Evolutionary conservation across 176 grass and related monocot genomes (phyloP).

Genomic region (Aegilops bicornis): DNA sequence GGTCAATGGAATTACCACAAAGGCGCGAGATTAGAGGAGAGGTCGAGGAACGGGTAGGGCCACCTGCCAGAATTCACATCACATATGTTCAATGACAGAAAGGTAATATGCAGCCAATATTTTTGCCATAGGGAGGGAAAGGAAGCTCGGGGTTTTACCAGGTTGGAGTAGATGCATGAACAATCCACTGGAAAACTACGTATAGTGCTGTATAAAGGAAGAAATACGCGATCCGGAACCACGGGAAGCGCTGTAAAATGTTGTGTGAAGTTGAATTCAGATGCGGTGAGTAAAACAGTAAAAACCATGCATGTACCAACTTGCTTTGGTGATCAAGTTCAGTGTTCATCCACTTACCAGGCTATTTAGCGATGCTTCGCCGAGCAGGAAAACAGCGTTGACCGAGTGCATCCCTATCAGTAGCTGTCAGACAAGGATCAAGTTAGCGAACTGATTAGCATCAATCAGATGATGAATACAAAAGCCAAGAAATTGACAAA

Average conservation of each 20-base stretch:
- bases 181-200: constrained; percentile 83
- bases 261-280: neutral
- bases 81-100: neutral
- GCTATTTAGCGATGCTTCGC: constrained; percentile 80
- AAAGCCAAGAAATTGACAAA: neutral
- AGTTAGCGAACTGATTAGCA: neutral
- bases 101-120: neutral
- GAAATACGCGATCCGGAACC: constrained; percentile 91
- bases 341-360: constrained; percentile 44
- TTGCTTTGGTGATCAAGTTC: neutral
- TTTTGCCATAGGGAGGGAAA: neutral
- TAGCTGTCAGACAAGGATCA: constrained; percentile 37
- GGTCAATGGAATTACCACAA: constrained; percentile 58
- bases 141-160: constrained; percentile 37
- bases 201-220: constrained; percentile 69
- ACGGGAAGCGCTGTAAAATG: constrained; percentile 63
- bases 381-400: constrained; percentile 86
- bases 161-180: constrained; percentile 58
- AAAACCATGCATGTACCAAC: neutral
- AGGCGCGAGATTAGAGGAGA: constrained; percentile 57
- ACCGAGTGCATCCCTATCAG: constrained; percentile 91
- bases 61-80: constrained; percentile 50
- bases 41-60: constrained; percentile 91
- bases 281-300: neutral
- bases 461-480: neutral